phyloP scores from a whole-genome alignment of 1,139 yeast species.

The Suhomyces taliae region DNA sequence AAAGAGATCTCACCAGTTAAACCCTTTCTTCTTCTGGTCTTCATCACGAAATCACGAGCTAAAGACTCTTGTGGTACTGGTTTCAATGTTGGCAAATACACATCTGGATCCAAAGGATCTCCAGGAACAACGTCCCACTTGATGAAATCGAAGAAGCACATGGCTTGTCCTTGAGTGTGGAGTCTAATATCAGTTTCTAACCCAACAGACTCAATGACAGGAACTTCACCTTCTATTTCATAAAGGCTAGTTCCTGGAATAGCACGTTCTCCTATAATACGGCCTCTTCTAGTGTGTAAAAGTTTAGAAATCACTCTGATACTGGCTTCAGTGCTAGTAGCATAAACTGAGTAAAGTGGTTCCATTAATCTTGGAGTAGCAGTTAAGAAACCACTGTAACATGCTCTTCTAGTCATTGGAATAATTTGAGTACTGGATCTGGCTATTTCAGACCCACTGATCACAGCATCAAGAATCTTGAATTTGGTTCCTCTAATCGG shows the following conservation, averaged over 20 bases:
- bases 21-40: constrained; percentile 88
- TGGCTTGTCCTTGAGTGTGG: constrained; percentile 76
- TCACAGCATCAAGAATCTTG: constrained; percentile 61
- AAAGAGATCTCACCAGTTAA: constrained; percentile 75
- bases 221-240: constrained; percentile 63
- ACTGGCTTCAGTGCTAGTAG: constrained; percentile 54
- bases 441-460: constrained; percentile 49
- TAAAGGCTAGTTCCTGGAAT: constrained; percentile 76
- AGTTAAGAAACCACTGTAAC: constrained; percentile 76
- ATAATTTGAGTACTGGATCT: constrained; percentile 74
- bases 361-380: constrained; percentile 83
- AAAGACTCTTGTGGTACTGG: constrained; percentile 71
- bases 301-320: constrained; percentile 48
- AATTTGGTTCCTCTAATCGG: constrained; percentile 72
- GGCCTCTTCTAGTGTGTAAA: constrained; percentile 63
- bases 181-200: constrained; percentile 82
- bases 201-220: constrained; percentile 89
- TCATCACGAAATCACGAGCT: constrained; percentile 86
- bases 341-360: constrained; percentile 69
- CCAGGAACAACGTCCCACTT: constrained; percentile 88
- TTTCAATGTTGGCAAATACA: constrained; percentile 64
- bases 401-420: constrained; percentile 81
- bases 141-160: constrained; percentile 63
- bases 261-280: constrained; percentile 48
- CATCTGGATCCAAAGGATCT: constrained; percentile 75